Evolutionary conservation across 768 basidiomycete species (phyloP).

Genomic region (Lactarius quietus): DNA sequence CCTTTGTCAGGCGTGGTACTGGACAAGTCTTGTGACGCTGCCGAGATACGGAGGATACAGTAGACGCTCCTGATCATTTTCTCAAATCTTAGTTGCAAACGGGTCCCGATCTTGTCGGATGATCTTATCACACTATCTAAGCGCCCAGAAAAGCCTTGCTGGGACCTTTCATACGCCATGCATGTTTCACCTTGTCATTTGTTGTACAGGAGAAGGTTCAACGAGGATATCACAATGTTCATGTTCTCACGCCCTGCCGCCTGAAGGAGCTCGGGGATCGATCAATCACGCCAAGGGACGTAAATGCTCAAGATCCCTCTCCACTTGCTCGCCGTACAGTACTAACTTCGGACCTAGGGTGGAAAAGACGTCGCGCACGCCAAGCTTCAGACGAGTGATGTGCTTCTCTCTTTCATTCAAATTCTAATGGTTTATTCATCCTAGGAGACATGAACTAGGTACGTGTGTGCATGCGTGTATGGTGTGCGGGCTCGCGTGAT

Average conservation of each 20-base stretch:
- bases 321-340: neutral
- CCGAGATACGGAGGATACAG: neutral
- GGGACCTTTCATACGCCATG: neutral
- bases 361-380: neutral
- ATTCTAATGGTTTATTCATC: conserved; percentile 2
- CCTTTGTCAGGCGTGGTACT: neutral
- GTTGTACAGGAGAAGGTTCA: neutral
- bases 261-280: neutral
- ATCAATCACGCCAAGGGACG: neutral
- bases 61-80: neutral
- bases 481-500: neutral
- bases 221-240: too few relatives aligned
- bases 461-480: neutral
- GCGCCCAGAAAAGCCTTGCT: too few relatives aligned
- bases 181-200: neutral
- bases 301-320: neutral
- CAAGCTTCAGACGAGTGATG: neutral
- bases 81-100: neutral
- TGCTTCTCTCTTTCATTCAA: neutral
- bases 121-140: neutral
- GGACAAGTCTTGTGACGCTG: neutral
- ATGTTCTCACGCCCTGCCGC: neutral
- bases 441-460: neutral
- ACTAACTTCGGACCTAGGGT: neutral
- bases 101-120: neutral